Base-by-base conservation (phyloP, 768 basidiomycete genomes). In the Suillus occidentalis region DNA sequence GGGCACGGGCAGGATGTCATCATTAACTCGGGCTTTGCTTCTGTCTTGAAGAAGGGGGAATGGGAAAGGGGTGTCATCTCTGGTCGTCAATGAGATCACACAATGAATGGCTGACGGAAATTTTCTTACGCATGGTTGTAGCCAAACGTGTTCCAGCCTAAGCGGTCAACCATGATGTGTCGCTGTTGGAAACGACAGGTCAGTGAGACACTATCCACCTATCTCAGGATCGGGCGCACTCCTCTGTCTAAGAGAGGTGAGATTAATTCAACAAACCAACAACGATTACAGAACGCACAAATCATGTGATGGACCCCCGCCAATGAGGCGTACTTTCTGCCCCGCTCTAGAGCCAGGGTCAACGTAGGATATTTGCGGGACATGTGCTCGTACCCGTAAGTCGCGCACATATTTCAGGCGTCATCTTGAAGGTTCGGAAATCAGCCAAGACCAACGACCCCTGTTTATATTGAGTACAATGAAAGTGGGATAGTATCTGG, bases 261-360 rank as follows among this genome's bases (percentile, higher is more conserved):
- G 57, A 10, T 22, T 40, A 28, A 58, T 10, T 12, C 6, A 40
- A 25, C 10, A 28, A 55, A n/a, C 9, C 28, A 40, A 18, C 16
- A 25, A 13, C 3, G 12, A 59, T 58, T 39, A 25, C 6, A 59
- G 20, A 10, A 62, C 63, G 37, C 42, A 63, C 63, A n/a, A 39
- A 42, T 20, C 34, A 28, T 39, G 14, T 63, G 42, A 63, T 63
- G 63, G 31, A 63, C 28, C 25, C 63, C 63, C 22, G 40, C 53
- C 34, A 63, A 22, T 8, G 60, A 25, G 37, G 14, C 42, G 16
- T 63, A 63, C 25, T 39, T 58, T 34, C 63, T 37, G 18, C 63
- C 63, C 18, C 63, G 63, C 34, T 62, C 61, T 58, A 58, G 61
- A 62, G 14, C 16, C 28, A 36, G 22, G 34, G 39, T 59, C 62